A percentile compares a stretch with the other conserved stretches of the same genome.
phyloP scores from a whole-genome alignment of 1,139 yeast species.

The Wickerhamomyces sp. region DNA sequence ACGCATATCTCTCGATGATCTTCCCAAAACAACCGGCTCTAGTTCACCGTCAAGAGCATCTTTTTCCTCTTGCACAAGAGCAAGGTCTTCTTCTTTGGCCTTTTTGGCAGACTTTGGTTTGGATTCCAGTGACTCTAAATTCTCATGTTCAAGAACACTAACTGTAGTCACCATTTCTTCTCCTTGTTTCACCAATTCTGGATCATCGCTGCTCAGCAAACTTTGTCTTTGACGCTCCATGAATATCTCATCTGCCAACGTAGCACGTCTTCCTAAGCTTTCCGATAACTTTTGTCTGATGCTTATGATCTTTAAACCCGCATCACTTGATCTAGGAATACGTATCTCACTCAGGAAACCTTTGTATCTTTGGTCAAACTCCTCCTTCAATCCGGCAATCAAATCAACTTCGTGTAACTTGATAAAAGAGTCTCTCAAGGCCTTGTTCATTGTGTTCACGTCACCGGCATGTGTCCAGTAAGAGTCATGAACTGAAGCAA shows the following conservation, averaged over 20 bases:
- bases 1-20: constrained; percentile 25
- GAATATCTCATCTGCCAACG: constrained; percentile 67
- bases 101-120: constrained; percentile 1
- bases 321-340: constrained; percentile 47
- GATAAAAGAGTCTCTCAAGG: constrained; percentile 76
- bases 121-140: constrained; percentile 17
- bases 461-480: constrained; percentile 97
- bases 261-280: constrained; percentile 51
- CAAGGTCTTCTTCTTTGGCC: constrained; percentile 1
- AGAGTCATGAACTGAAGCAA: constrained; percentile 97
- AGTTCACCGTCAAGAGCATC: background rate
- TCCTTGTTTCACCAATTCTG: constrained; percentile 47
- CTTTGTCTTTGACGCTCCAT: constrained; percentile 62
- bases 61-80: constrained; percentile 1
- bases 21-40: constrained; percentile 7
- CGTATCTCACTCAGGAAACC: constrained; percentile 60
- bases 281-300: constrained; percentile 46
- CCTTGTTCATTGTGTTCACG: constrained; percentile 65
- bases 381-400: constrained; percentile 64
- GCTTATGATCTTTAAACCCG: constrained; percentile 46
- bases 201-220: constrained; percentile 48
- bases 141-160: constrained; percentile 47
- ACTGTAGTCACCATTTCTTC: constrained; percentile 64
- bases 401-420: constrained; percentile 69
- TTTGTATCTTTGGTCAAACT: constrained; percentile 74